These are phyloP conservation scores for Mimosa pudica DNA, from an alignment of 306 rosid genomes.

Conservation along the genomic window DNA sequence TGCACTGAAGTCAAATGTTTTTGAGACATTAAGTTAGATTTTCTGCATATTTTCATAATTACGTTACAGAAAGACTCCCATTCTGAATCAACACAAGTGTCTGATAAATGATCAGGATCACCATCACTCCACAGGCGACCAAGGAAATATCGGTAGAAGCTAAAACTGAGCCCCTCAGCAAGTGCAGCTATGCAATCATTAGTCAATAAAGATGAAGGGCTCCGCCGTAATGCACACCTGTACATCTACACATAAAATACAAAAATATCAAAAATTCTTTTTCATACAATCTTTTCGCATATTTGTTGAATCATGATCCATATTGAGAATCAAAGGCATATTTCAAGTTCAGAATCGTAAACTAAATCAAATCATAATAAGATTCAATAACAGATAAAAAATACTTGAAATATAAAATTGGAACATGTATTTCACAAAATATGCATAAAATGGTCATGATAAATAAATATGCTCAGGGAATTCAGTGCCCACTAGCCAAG, in stretches of 20 bases:
- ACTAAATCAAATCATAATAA: not conserved
- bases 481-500: conserved; percentile 15
- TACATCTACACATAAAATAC: conserved; percentile 60
- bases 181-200: conserved; percentile 89
- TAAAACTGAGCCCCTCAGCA: conserved; percentile 80
- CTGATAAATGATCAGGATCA: conserved; percentile 56
- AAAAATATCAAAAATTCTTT: conserved; percentile 24
- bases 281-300: not conserved
- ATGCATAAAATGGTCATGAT: not conserved
- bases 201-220: conserved; percentile 75
- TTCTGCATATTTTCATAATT: conserved; percentile 67
- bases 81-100: conserved; percentile 63
- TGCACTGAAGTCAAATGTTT: conserved; percentile 40
- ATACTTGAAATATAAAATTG: not conserved
- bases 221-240: conserved; percentile 74
- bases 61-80: conserved; percentile 76
- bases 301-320: not conserved
- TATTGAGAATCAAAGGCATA: not conserved
- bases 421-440: not conserved
- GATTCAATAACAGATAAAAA: not conserved
- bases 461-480: not conserved
- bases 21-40: conserved; percentile 42
- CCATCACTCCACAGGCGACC: conserved; percentile 91
- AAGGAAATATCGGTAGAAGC: conserved; percentile 72
- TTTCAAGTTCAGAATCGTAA: not conserved